Evolutionary conservation across 2,329 filamentous ascomycete species (phyloP), one percentile per base, ranked within the genome.

Genomic region (Penicillium sp.): DNA sequence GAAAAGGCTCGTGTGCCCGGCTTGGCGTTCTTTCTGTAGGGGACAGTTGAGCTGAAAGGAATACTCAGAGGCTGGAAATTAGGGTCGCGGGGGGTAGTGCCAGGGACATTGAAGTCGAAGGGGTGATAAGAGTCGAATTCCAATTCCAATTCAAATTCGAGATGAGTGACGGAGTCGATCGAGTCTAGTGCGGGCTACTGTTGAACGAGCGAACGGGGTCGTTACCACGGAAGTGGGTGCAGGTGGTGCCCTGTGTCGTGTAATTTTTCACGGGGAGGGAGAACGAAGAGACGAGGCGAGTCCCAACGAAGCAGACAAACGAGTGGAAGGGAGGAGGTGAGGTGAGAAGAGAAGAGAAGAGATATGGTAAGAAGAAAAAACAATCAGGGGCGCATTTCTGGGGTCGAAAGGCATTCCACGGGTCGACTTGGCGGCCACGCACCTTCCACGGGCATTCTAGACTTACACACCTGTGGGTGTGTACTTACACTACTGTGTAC

Each of bases 1-100:
- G 42, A 43, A 48, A 43, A 51, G 56, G 46, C 50, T 58, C 54
- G 54, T 59, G 59, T 59, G 51, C 23, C 33, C 26, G 11, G 51
- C 56, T 61, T 59, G 54, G 56, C 50, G 50, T 28, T n/a, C 28
- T 52, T 51, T 19, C 46, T 53, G 48, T 47, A 39, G 26, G 37
- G n/a, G 24, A 8, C 21, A 10, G 42, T 31, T 11, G 26, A 29
- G n/a, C 26, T 19, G 26, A 45, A 36, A 13, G n/a, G 31, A 33
- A 16, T 16, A 11, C 14, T 43, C 16, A 19, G 8, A 8, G 21
- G 13, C 9, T 24, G n/a, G n/a, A 10, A 40, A 33, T 49, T n/a
- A 54, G 34, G 54, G 44, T 48, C 39, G n/a, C 33, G 3, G 11
- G 18, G 31, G 23, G 26, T n/a, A 45, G 46, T 47, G 28, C 26